phyloP scores from a whole-genome alignment of 1,139 yeast genomes.

The Yamadazyma diospyri region DNA sequence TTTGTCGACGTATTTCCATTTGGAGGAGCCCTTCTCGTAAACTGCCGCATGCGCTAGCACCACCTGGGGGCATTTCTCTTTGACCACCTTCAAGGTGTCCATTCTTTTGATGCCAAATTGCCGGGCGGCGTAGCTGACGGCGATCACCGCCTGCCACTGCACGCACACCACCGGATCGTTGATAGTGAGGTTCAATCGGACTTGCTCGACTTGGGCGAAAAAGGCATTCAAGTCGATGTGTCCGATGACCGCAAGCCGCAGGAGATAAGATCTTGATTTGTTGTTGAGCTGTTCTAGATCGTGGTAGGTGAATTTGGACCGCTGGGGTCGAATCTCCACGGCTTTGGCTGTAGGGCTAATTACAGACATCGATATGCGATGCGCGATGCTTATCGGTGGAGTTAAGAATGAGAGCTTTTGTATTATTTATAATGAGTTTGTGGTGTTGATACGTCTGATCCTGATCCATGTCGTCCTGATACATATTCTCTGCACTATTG shows the following conservation, averaged over 20 bases:
- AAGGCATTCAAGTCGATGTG: slow-evolving; percentile 93
- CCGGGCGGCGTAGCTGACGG: slow-evolving; percentile 87
- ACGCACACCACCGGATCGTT: slow-evolving; percentile 90
- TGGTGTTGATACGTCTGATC: neutral
- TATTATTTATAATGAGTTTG: neutral
- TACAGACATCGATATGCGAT: slow-evolving; percentile 6
- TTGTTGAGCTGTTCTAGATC: slow-evolving; percentile 49
- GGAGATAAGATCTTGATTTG: slow-evolving; percentile 42
- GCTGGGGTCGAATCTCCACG: slow-evolving; percentile 7
- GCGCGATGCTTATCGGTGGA: neutral
- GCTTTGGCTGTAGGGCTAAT: neutral
- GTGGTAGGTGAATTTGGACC: slow-evolving; percentile 38
- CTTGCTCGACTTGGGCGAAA: slow-evolving; percentile 90
- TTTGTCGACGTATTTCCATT: slow-evolving; percentile 63
- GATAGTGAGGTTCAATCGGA: slow-evolving; percentile 58
- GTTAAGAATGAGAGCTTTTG: neutral
- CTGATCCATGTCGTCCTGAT: no score
- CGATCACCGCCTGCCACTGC: slow-evolving; percentile 88
- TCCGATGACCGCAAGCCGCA: slow-evolving; percentile 78
- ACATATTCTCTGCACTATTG: no score
- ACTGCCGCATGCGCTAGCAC: slow-evolving; percentile 92
- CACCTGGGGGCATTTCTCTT: slow-evolving; percentile 68
- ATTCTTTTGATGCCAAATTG: slow-evolving; percentile 76
- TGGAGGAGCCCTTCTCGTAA: slow-evolving; percentile 78
- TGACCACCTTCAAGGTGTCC: slow-evolving; percentile 68